A percentile compares a stretch with the other conserved stretches of the same genome.
These are phyloP conservation scores for Sistotremastrum suecicum DNA, from an alignment of 768 basidiomycete genomes.

Conservation along the genomic window DNA sequence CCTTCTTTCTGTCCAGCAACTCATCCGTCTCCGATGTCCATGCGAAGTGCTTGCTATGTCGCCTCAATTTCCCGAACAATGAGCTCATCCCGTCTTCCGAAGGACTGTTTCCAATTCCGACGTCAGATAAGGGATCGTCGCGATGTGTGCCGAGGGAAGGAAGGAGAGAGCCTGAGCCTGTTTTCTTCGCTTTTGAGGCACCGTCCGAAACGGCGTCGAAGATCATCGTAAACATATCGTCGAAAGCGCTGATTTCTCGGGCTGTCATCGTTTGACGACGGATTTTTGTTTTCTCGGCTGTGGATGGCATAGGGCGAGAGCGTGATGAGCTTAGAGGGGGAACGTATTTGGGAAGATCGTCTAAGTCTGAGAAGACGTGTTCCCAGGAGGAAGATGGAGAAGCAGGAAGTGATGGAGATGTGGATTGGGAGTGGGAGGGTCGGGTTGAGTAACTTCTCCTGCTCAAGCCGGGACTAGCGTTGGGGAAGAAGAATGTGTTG, in stretches of 20 bases:
- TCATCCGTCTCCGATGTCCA: constrained; percentile 40
- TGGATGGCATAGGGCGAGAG: constrained; percentile 2
- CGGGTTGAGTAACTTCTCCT: too few relatives aligned
- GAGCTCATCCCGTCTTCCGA: constrained; percentile 22
- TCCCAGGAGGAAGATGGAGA: constrained; percentile 28
- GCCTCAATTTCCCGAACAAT: constrained; percentile 40
- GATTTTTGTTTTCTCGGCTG: constrained; percentile 8
- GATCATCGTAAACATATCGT: constrained; percentile 62
- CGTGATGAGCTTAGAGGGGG: constrained; percentile 9
- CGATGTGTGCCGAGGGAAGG: background rate
- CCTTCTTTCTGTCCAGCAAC: constrained; percentile 53
- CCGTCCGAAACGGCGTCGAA: constrained; percentile 37
- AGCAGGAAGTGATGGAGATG: too few relatives aligned
- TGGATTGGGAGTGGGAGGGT: too few relatives aligned
- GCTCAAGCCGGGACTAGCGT: too few relatives aligned
- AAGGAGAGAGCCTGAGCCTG: background rate
- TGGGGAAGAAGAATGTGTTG: too few relatives aligned
- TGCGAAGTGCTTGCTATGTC: constrained; percentile 32
- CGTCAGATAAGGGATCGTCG: background rate
- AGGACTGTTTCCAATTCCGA: constrained; percentile 14
- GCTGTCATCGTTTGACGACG: constrained; percentile 53
- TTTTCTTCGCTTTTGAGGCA: background rate
- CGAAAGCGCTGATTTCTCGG: constrained; percentile 49
- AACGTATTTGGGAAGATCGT: constrained; percentile 16
- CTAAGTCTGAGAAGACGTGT: constrained; percentile 35